These are phyloP conservation scores for Cercophora samala DNA, from an alignment of 495 filamentous ascomycete species.

Conservation along the genomic window DNA sequence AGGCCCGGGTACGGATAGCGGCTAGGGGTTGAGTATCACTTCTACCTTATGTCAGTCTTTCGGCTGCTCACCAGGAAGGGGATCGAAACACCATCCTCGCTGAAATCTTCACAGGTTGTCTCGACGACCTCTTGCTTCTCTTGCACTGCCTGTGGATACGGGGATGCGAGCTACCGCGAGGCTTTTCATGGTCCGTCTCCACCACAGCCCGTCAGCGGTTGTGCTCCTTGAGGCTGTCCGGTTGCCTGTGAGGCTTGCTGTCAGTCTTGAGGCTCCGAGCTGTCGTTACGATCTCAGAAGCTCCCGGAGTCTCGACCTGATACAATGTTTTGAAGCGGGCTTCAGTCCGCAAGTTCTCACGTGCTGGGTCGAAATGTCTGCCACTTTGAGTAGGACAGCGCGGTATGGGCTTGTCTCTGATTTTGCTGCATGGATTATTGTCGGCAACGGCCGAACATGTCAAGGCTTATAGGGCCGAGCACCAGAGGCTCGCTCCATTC, in stretches of 20 bases:
- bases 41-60: slow-evolving; percentile 11
- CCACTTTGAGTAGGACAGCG: slow-evolving; percentile 23
- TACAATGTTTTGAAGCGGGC: slow-evolving; percentile 12
- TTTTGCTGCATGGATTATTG: slow-evolving; percentile 27
- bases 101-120: not conserved
- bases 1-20: slow-evolving; percentile 10
- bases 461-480: slow-evolving; percentile 34
- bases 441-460: slow-evolving; percentile 37
- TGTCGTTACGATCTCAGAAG: not conserved
- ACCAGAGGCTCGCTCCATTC: slow-evolving; percentile 21
- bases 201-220: slow-evolving; percentile 19
- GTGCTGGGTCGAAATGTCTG: slow-evolving; percentile 26
- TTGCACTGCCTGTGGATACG: not conserved
- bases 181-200: slow-evolving; percentile 1
- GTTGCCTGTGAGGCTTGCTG: slow-evolving; percentile 12
- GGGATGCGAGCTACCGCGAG: slow-evolving; percentile 1
- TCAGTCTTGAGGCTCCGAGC: not conserved
- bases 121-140: slow-evolving; percentile 8
- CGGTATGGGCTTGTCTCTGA: slow-evolving; percentile 31
- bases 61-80: not conserved
- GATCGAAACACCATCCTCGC: not conserved
- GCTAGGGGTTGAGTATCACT: not conserved
- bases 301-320: slow-evolving; percentile 10
- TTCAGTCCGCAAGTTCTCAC: slow-evolving; percentile 22
- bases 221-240: slow-evolving; percentile 16